Evolutionary conservation across 2,329 filamentous ascomycete species (phyloP), one percentile per base, ranked within the genome.

Genomic region (Karstenula rhodostoma): DNA sequence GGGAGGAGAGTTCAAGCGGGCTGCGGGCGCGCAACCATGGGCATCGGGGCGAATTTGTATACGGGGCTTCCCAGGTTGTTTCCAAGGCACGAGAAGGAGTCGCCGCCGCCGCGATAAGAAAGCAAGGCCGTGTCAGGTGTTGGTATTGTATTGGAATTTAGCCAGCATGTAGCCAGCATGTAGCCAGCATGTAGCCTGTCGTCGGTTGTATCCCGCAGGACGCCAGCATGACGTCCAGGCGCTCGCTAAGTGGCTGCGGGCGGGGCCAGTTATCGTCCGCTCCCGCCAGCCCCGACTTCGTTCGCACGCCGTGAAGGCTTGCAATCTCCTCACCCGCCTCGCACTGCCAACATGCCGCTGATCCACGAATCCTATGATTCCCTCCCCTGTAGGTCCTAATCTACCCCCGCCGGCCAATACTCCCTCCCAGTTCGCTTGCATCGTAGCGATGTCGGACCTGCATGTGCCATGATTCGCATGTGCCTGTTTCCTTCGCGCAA

Each of bases 331-430:
- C 44, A 47, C 56, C 54, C 59, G 57, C 59, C 53, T 27, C 37
- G 22, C 25, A n/a, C 52, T 43, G 42, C 22, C 23, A 49, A 43
- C 57, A 91, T 92, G 89, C 85, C 90, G 63, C 83, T 90, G 61
- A 87, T 89, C 63, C 86, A 86, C 64, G 86, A 87, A 75, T 85
- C 89, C 63, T 90, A 93, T 80, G 91, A 95, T 75, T 92, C 90
- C 23, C 87, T 96, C 23, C 91, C 92, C 51, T 94, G 91, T 93
- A 86, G 67, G 86, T 71, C 27, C 48, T 35, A 61, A 62, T 66
- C 43, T 67, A 63, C 56, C 50, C 8, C 32, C 29, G 17, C 43
- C 50, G 40, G 23, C 27, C 56, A 42, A 47, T 47, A 13, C 27
- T 32, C 29, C 8, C 1, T 13, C 23, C 23, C 44, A 27, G 23